Conservation (phyloP, 1,139 yeast genomes). For the Magnusiomyces sp. region DNA sequence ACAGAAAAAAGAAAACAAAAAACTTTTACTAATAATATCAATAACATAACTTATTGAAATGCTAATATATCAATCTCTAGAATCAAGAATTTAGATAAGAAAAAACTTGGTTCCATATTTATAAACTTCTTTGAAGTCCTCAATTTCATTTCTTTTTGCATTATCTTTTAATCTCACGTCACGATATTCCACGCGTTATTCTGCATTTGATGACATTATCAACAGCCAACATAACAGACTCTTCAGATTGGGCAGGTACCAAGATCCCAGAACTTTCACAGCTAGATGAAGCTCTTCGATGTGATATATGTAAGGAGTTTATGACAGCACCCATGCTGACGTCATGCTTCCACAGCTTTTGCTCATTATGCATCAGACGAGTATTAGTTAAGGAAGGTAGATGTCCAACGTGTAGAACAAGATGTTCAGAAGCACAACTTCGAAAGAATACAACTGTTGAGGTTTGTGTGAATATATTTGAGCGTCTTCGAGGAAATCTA, state of each 20-base stretch:
- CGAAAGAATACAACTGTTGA: constrained; percentile 65
- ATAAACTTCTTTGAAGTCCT: background rate
- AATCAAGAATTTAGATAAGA: background rate
- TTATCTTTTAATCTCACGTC: background rate
- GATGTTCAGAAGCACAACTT: constrained; percentile 62
- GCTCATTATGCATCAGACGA: constrained; percentile 80
- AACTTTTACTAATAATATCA: background rate
- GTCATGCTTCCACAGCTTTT: constrained; percentile 68
- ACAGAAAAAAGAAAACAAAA: background rate
- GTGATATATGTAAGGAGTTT: constrained; percentile 89
- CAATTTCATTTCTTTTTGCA: background rate
- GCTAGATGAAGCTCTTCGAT: constrained; percentile 65
- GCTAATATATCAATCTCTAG: background rate
- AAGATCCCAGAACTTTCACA: constrained; percentile 47
- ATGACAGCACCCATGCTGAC: constrained; percentile 77
- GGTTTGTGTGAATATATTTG: constrained; percentile 56
- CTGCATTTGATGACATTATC: background rate
- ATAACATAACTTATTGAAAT: background rate
- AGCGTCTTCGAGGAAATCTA: no score
- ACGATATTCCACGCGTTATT: background rate
- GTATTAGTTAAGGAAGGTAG: constrained; percentile 48
- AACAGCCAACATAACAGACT: constrained; percentile 43
- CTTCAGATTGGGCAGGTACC: constrained; percentile 58
- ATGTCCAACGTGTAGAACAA: constrained; percentile 77
- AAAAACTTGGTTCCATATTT: background rate